A percentile compares a stretch with the other conserved stretches of the same genome.
These are phyloP conservation scores for Quillaja saponaria DNA, from an alignment of 306 rosid species.

Conservation along the genomic window DNA sequence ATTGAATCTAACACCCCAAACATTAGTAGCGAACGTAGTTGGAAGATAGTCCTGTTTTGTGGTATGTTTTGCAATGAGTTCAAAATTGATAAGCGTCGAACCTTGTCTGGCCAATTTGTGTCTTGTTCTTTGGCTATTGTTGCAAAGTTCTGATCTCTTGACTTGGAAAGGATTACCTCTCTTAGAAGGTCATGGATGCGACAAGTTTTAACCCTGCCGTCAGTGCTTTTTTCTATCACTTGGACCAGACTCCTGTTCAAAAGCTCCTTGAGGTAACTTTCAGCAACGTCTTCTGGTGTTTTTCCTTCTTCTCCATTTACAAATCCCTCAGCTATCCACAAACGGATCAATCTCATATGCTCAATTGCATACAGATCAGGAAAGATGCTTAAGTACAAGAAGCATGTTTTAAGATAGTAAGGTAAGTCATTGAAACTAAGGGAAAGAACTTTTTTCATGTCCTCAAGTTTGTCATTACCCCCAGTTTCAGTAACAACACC, in stretches of 20 bases:
- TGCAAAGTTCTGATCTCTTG: conserved; percentile 54
- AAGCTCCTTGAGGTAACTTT: conserved; percentile 48
- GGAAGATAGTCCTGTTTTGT: conserved; percentile 38
- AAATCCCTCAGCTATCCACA: conserved; percentile 56
- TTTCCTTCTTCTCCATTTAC: conserved; percentile 43
- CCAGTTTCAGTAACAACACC: conserved; percentile 44
- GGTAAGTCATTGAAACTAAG: conserved; percentile 52
- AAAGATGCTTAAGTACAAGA: conserved; percentile 47
- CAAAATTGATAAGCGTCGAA: conserved; percentile 49
- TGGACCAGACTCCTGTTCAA: conserved; percentile 52
- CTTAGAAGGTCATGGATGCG: conserved; percentile 53
- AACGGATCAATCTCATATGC: conserved; percentile 44
- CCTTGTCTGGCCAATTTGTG: conserved; percentile 40
- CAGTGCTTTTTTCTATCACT: conserved; percentile 36
- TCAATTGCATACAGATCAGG: conserved; percentile 45
- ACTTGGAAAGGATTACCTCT: conserved; percentile 50
- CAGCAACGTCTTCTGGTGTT: conserved; percentile 50
- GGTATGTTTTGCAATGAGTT: conserved; percentile 38
- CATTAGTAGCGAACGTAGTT: conserved; percentile 59
- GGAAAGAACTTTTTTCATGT: conserved; percentile 39
- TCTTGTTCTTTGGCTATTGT: conserved; percentile 42
- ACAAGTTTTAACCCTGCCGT: conserved; percentile 42
- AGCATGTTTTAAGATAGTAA: conserved; percentile 42
- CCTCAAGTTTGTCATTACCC: conserved; percentile 36
- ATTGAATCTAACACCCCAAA: conserved; percentile 45